These are phyloP conservation scores for Saccharomycopsis phalli DNA, from an alignment of 1,139 yeast genomes.

Conservation along the genomic window DNA sequence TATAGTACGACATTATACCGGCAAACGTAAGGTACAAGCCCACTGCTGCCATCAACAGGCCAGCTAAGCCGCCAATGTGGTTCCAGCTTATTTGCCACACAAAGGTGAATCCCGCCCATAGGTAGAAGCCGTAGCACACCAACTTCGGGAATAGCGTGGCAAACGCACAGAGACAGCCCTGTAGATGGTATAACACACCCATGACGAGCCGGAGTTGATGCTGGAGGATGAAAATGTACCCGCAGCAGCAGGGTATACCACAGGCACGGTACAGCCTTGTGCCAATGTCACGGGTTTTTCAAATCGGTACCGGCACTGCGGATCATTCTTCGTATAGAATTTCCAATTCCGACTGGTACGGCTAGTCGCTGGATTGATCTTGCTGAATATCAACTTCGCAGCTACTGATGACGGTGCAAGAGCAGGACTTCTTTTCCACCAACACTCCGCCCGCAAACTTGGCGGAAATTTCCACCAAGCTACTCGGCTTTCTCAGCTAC, in stretches of 20 bases:
- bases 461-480: constrained; percentile 47
- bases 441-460: constrained; percentile 72
- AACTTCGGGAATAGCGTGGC: constrained; percentile 53
- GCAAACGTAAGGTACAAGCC: constrained; percentile 21
- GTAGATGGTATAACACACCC: constrained; percentile 15
- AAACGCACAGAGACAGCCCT: constrained; percentile 37
- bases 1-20: constrained; percentile 40
- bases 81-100: constrained; percentile 25
- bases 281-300: too few relatives aligned
- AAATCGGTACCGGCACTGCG: too few relatives aligned
- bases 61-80: constrained; percentile 24
- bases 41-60: constrained; percentile 19
- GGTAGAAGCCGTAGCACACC: constrained; percentile 39
- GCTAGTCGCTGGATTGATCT: too few relatives aligned
- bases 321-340: too few relatives aligned
- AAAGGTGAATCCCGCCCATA: constrained; percentile 52
- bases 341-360: too few relatives aligned
- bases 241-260: too few relatives aligned
- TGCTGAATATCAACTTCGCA: too few relatives aligned
- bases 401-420: too few relatives aligned
- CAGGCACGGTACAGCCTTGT: too few relatives aligned
- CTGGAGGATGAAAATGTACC: too few relatives aligned
- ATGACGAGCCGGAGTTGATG: too few relatives aligned
- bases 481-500: constrained; percentile 48
- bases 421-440: constrained; percentile 61